Percentiles rank a stretch among this genome's conserved stretches.
These are phyloP conservation scores for Hortiboletus campestris DNA, from an alignment of 768 basidiomycete species.

Conservation along the genomic window DNA sequence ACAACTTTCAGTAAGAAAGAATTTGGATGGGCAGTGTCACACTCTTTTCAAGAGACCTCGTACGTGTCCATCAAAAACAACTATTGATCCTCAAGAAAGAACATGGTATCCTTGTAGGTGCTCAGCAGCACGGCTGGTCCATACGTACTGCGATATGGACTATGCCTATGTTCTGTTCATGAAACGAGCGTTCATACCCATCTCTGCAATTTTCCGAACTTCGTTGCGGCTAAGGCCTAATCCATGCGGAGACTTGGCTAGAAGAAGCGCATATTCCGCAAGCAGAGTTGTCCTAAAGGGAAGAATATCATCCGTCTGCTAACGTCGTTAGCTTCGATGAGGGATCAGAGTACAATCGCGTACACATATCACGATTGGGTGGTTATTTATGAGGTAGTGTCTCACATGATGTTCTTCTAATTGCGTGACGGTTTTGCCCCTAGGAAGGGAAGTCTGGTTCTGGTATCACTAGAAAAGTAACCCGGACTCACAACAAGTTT, in stretches of 20 bases:
- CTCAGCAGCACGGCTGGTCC: not conserved
- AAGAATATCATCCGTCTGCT: conserved; percentile 78
- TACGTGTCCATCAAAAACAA: not conserved
- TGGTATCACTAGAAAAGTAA: not conserved
- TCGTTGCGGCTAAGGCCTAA: conserved; percentile 63
- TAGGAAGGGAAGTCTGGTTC: conserved; percentile 24
- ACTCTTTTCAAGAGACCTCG: not conserved
- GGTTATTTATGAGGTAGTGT: conserved; percentile 58
- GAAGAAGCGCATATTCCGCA: conserved; percentile 76
- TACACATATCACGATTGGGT: conserved; percentile 79
- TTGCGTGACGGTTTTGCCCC: conserved; percentile 64
- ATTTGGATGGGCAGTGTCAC: not conserved
- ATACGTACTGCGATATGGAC: too few relatives aligned
- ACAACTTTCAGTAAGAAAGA: not conserved
- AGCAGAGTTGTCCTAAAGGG: conserved; percentile 73
- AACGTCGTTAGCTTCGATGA: not conserved
- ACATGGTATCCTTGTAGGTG: not conserved
- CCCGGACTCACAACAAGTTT: conserved; percentile 63
- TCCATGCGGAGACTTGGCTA: conserved; percentile 70
- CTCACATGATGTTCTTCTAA: conserved; percentile 73
- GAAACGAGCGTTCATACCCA: conserved; percentile 51
- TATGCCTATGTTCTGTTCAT: not conserved
- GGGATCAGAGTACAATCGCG: not conserved
- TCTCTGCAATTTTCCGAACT: conserved; percentile 53
- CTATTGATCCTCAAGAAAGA: not conserved